Evolutionary conservation across 371 early-diverging fungal genomes (phyloP).

Genomic region (Parasitella parasitica): DNA sequence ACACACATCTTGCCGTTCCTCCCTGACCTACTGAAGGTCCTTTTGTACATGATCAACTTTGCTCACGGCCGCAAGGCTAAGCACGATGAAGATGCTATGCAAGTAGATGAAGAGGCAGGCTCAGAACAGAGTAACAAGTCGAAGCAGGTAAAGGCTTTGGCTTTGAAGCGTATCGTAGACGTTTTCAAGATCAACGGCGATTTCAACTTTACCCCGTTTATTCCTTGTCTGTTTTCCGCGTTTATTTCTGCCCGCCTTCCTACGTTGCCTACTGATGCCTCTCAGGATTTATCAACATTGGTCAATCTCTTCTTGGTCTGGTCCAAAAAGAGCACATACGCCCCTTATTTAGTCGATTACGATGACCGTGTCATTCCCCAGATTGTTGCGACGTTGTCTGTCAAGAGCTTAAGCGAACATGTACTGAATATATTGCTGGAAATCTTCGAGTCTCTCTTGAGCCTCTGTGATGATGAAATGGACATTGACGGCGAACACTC

Average conservation of each 20-base stretch:
- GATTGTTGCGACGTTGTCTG: constrained; percentile 69
- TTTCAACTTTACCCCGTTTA: constrained; percentile 76
- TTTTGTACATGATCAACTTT: constrained; percentile 68
- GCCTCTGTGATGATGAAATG: constrained; percentile 50
- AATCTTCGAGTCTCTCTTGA: constrained; percentile 75
- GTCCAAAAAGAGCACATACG: constrained; percentile 66
- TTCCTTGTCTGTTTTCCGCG: constrained; percentile 69
- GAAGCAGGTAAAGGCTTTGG: constrained; percentile 66
- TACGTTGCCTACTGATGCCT: constrained; percentile 74
- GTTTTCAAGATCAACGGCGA: constrained; percentile 70
- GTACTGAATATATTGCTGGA: constrained; percentile 72
- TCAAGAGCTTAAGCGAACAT: constrained; percentile 70
- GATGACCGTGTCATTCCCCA: constrained; percentile 65
- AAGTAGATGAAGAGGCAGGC: constrained; percentile 16
- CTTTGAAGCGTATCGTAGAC: constrained; percentile 73
- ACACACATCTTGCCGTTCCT: constrained; percentile 68
- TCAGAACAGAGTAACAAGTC: constrained; percentile 39
- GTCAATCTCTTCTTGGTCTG: constrained; percentile 78
- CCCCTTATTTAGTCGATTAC: constrained; percentile 63
- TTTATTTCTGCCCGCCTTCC: constrained; percentile 74
- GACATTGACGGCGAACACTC: constrained; percentile 35
- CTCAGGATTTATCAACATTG: constrained; percentile 80
- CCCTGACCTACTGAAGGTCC: constrained; percentile 64
- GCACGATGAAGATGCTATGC: constrained; percentile 25
- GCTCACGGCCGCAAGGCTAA: constrained; percentile 36